These are phyloP conservation scores for Ophiostoma populinum DNA, from an alignment of 2,329 filamentous ascomycete genomes.

Conservation along the genomic window DNA sequence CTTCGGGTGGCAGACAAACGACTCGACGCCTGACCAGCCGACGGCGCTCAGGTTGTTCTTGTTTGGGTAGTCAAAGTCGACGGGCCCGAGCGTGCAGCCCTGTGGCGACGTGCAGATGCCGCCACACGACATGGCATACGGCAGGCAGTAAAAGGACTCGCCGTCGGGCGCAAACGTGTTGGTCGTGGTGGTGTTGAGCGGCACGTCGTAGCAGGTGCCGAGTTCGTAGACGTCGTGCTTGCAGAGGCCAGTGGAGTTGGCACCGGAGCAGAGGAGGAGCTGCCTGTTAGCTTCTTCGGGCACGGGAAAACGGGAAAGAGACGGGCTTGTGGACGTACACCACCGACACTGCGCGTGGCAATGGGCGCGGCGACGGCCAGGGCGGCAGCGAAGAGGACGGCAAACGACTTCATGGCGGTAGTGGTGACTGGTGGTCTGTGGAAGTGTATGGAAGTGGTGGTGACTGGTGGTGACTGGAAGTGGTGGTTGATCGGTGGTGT, in stretches of 20 bases:
- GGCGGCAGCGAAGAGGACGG: conserved; percentile 5
- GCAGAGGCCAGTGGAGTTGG: conserved; percentile 31
- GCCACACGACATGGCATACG: conserved; percentile 23
- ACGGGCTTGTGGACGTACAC: conserved; percentile 21
- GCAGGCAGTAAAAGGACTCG: conserved; percentile 30
- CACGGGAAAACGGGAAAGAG: neutral
- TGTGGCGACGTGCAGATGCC: conserved; percentile 30
- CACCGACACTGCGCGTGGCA: conserved; percentile 26
- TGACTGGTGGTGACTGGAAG: neutral
- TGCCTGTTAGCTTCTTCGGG: conserved; percentile 11
- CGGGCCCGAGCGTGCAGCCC: conserved; percentile 32
- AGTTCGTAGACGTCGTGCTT: conserved; percentile 25
- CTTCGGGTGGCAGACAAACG: conserved; percentile 20
- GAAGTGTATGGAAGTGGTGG: too few species aligned
- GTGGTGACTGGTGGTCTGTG: too few species aligned
- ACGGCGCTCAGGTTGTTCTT: conserved; percentile 30
- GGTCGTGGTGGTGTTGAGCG: conserved; percentile 18
- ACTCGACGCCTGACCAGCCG: conserved; percentile 24
- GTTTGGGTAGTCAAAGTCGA: conserved; percentile 27
- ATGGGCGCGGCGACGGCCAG: conserved; percentile 14
- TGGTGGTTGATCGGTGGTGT: too few species aligned
- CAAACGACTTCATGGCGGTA: conserved; percentile 8
- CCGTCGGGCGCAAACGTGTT: conserved; percentile 36
- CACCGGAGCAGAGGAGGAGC: conserved; percentile 33
- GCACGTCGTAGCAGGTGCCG: conserved; percentile 27